These are phyloP conservation scores for Heterobasidion occidentale DNA, from an alignment of 1,284 basidiomycete species.

Conservation along the genomic window DNA sequence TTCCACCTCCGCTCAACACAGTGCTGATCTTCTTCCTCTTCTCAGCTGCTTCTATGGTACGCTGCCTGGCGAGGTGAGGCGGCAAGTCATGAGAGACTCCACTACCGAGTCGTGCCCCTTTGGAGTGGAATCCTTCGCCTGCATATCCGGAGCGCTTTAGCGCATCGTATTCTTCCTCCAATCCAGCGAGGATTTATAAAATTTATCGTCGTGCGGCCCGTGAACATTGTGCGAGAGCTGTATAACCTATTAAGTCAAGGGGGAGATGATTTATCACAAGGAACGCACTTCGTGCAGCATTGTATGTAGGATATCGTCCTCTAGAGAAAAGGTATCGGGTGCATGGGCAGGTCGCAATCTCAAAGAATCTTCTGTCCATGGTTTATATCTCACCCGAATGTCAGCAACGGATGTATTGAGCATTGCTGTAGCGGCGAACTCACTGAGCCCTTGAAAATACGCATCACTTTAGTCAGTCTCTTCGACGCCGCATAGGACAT, in stretches of 20 bases:
- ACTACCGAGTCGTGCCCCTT: constrained; percentile 58
- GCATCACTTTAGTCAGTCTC: neutral
- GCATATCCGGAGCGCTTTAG: constrained; percentile 71
- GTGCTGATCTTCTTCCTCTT: constrained; percentile 42
- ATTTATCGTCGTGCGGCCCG: constrained; percentile 78
- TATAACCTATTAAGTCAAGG: neutral
- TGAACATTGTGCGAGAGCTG: constrained; percentile 85
- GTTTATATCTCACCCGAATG: constrained; percentile 52
- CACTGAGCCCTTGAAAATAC: constrained; percentile 21
- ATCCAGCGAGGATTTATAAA: constrained; percentile 68
- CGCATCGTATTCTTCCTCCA: constrained; percentile 78
- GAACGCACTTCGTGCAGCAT: constrained; percentile 79
- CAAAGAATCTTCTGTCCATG: constrained; percentile 74
- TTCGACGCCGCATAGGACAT: neutral
- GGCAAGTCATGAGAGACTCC: constrained; percentile 58
- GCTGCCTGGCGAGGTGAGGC: constrained; percentile 50
- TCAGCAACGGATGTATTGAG: neutral
- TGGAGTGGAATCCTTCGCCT: constrained; percentile 77
- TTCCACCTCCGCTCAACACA: constrained; percentile 47
- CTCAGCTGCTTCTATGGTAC: constrained; percentile 74
- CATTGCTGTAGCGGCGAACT: constrained; percentile 20
- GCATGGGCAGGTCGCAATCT: constrained; percentile 65
- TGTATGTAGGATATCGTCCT: constrained; percentile 65
- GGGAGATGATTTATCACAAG: neutral
- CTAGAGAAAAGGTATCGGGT: constrained; percentile 68